Evolutionary conservation across 305 asterid genomes (phyloP).

Genomic region (Fraxinus nigra): DNA sequence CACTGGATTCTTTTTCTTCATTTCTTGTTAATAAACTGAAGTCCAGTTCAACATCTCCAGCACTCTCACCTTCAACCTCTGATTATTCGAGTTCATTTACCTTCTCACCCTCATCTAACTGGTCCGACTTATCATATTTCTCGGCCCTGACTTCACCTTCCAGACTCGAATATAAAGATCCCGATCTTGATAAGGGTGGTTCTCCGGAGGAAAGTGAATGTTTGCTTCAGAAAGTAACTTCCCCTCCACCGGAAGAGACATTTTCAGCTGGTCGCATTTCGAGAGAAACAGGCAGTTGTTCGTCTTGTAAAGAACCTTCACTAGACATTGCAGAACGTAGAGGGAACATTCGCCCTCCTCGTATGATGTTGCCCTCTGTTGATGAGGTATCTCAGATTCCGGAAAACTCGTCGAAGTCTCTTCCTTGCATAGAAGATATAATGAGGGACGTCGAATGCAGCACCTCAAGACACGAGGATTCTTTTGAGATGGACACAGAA

Average conservation of each 20-base stretch:
- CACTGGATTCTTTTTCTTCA: conserved; percentile 39
- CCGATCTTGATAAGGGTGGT: conserved; percentile 23
- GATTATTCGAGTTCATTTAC: conserved; percentile 49
- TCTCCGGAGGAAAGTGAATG: conserved; percentile 27
- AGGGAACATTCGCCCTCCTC: conserved; percentile 37
- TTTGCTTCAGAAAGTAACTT: conserved; percentile 30
- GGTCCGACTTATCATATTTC: conserved; percentile 43
- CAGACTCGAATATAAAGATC: conserved; percentile 27
- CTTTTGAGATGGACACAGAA: conserved; percentile 32
- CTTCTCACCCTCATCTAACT: conserved; percentile 57
- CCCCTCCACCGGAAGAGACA: conserved; percentile 33
- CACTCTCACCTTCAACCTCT: conserved; percentile 52
- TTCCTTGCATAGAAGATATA: conserved; percentile 33
- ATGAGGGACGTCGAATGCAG: conserved; percentile 33
- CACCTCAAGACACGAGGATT: conserved; percentile 19
- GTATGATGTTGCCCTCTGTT: conserved; percentile 49
- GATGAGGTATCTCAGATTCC: conserved; percentile 50
- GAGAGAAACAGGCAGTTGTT: conserved; percentile 32
- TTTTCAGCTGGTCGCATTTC: conserved; percentile 27
- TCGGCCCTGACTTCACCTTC: conserved; percentile 54
- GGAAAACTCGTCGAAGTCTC: conserved; percentile 32
- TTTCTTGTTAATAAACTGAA: conserved; percentile 32
- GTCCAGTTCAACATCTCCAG: conserved; percentile 41
- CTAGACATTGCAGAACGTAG: conserved; percentile 43
- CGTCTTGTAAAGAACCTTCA: conserved; percentile 33